Conservation (phyloP, 2,329 filamentous ascomycete species). For the Microsporum ferrugineum region DNA sequence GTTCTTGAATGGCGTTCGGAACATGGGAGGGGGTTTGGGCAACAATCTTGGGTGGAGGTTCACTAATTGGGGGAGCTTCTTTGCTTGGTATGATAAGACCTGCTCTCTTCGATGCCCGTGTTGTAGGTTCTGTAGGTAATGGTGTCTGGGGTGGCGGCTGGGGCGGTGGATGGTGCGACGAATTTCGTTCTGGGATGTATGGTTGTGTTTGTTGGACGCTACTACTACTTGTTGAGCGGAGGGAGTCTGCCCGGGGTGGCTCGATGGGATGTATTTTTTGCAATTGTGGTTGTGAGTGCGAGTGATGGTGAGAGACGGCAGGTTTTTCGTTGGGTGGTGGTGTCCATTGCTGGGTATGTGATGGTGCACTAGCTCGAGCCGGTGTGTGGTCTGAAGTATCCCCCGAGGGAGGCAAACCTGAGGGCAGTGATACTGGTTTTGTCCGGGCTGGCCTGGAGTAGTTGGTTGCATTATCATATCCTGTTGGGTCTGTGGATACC, state of each 20-base stretch:
- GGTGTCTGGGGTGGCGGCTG: conserved; percentile 38
- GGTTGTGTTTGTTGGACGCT: conserved; percentile 18
- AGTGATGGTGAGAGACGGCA: not conserved
- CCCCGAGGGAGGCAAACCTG: conserved; percentile 8
- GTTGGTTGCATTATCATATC: conserved; percentile 33
- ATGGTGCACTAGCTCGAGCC: conserved; percentile 24
- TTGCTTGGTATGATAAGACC: conserved; percentile 23
- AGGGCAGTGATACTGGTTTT: conserved; percentile 15
- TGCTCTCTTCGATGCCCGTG: conserved; percentile 26
- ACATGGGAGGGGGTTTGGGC: not conserved
- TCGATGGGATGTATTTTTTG: not conserved
- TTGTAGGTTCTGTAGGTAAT: conserved; percentile 17
- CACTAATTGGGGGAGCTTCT: conserved; percentile 43
- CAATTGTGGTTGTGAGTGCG: conserved; percentile 12
- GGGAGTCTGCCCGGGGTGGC: not conserved
- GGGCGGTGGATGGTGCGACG: conserved; percentile 36
- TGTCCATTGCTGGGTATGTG: conserved; percentile 41
- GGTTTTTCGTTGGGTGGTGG: conserved; percentile 41
- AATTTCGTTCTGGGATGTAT: conserved; percentile 42
- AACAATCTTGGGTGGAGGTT: conserved; percentile 43
- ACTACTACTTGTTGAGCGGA: not conserved
- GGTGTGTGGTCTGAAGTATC: conserved; percentile 16
- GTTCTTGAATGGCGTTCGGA: not conserved
- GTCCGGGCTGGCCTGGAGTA: conserved; percentile 29
- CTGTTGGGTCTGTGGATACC: conserved; percentile 29